Conservation (phyloP, 1,284 basidiomycete species). For the Caloboletus inedulis region DNA sequence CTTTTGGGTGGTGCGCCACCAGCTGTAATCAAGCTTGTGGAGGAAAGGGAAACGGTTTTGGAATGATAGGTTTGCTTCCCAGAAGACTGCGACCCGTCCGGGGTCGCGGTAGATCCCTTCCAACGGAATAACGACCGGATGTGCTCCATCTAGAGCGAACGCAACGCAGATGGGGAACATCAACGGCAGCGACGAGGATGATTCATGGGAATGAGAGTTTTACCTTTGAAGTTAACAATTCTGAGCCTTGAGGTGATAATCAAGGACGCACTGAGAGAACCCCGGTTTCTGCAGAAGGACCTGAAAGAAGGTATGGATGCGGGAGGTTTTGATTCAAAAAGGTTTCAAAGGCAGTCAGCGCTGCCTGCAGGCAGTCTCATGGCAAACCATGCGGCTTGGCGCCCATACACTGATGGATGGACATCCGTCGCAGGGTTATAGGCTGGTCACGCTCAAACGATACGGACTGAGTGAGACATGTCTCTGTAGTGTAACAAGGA, state of each 20-base stretch:
- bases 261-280: not conserved
- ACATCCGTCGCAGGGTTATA: not conserved
- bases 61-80: not conserved
- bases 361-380: slow-evolving; percentile 24
- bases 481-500: not conserved
- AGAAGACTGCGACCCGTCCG: not conserved
- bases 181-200: not conserved
- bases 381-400: slow-evolving; percentile 22
- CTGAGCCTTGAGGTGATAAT: slow-evolving; percentile 8
- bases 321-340: slow-evolving; percentile 1
- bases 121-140: no score
- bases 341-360: slow-evolving; percentile 6
- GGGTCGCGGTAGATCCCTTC: not conserved
- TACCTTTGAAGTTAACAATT: slow-evolving; percentile 15
- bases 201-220: not conserved
- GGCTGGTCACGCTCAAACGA: slow-evolving; percentile 18
- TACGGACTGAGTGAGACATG: slow-evolving; percentile 53
- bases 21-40: not conserved
- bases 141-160: slow-evolving; percentile 13
- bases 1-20: not conserved
- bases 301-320: slow-evolving; percentile 7
- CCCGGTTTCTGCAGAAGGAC: slow-evolving; percentile 6
- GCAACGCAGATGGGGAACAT: slow-evolving; percentile 1
- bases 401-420: slow-evolving; percentile 13
- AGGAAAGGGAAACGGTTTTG: slow-evolving; percentile 1